phyloP scores from a whole-genome alignment of 2,329 filamentous ascomycete species.

The Aaosphaeria pasadenensis region DNA sequence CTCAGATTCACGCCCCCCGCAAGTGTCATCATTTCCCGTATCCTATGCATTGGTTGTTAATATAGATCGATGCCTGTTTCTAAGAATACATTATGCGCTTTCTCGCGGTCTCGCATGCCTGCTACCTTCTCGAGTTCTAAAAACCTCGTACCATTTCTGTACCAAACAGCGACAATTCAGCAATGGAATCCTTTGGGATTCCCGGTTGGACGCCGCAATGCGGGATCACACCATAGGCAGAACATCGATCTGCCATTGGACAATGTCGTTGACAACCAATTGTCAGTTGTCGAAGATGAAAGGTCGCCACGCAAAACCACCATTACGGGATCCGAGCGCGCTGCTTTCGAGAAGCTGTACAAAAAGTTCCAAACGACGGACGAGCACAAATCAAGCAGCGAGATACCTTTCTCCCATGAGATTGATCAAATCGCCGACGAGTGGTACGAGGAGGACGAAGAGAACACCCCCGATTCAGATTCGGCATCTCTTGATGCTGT shows the following conservation, averaged over 20 bases:
- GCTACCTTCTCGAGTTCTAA: slow-evolving; percentile 21
- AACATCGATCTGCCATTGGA: slow-evolving; percentile 55
- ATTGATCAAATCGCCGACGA: slow-evolving; percentile 29
- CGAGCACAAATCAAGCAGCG: slow-evolving; percentile 11
- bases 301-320: slow-evolving; percentile 24
- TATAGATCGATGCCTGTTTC: slow-evolving; percentile 26
- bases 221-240: slow-evolving; percentile 15
- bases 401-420: slow-evolving; percentile 11
- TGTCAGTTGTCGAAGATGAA: slow-evolving; percentile 14
- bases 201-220: slow-evolving; percentile 17
- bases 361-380: slow-evolving; percentile 9
- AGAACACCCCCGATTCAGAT: slow-evolving; percentile 9
- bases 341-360: slow-evolving; percentile 34
- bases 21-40: not conserved
- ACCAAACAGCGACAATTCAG: slow-evolving; percentile 65
- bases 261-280: slow-evolving; percentile 35
- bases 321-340: slow-evolving; percentile 34
- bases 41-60: not conserved
- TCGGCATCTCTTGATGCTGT: slow-evolving; percentile 20
- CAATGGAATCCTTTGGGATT: slow-evolving; percentile 22
- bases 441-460: slow-evolving; percentile 30
- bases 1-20: not conserved
- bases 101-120: slow-evolving; percentile 24
- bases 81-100: slow-evolving; percentile 26
- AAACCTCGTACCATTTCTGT: slow-evolving; percentile 65